phyloP scores from a whole-genome alignment of 2,329 filamentous ascomycete genomes.

The Lojkania enalia region DNA sequence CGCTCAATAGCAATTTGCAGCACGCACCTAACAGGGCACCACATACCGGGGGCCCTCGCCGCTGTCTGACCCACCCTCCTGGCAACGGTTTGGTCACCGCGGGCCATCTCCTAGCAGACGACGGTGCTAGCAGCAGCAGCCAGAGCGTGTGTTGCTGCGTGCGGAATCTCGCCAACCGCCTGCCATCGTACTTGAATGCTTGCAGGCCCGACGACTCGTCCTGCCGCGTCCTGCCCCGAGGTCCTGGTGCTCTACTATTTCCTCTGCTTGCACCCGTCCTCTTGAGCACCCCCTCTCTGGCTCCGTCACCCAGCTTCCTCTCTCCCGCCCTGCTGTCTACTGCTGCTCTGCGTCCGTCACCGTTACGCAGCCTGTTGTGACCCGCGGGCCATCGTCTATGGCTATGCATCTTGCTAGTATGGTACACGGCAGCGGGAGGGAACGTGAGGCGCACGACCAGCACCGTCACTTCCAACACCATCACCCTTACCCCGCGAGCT shows the following conservation, averaged over 20 bases:
- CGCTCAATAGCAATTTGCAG: conserved; percentile 40
- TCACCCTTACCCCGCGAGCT: conserved; percentile 34
- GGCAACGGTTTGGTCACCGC: conserved; percentile 41
- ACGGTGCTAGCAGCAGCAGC: no score
- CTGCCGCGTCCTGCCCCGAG: conserved; percentile 35
- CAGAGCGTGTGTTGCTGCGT: conserved; percentile 33
- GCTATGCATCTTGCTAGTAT: conserved; percentile 50
- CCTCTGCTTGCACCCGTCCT: conserved; percentile 34
- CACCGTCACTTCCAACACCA: conserved; percentile 38
- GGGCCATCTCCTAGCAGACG: conserved; percentile 21
- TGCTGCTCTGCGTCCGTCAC: conserved; percentile 12
- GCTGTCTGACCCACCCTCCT: conserved; percentile 45
- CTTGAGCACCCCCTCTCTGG: conserved; percentile 9
- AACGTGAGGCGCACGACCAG: conserved; percentile 40
- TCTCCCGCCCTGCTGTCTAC: conserved; percentile 18
- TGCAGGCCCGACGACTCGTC: conserved; percentile 26
- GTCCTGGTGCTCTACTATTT: conserved; percentile 35
- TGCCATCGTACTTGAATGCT: conserved; percentile 42
- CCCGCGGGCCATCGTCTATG: conserved; percentile 36
- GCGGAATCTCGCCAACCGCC: conserved; percentile 42
- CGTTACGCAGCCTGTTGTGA: conserved; percentile 42
- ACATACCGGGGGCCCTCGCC: conserved; percentile 32
- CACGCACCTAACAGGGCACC: conserved; percentile 32
- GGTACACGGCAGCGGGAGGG: conserved; percentile 48
- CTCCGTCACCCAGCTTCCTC: conserved; percentile 22